A percentile compares a stretch with the other conserved stretches of the same genome.
phyloP scores from a whole-genome alignment of 257 asterid species.

The Cordia subcordata region DNA sequence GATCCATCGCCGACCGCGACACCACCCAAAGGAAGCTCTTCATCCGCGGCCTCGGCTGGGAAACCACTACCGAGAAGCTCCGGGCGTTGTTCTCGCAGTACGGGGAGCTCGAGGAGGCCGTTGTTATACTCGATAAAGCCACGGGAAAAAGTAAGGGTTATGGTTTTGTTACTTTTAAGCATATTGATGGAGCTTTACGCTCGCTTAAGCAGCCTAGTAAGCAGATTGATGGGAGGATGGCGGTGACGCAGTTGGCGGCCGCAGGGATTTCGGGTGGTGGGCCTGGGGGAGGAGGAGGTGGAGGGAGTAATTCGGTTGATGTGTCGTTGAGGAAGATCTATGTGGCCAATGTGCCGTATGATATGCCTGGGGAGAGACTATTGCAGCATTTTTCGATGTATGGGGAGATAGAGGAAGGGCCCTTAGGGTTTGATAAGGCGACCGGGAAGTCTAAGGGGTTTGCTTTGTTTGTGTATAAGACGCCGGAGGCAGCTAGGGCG shows the following conservation, averaged over 20 bases:
- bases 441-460: conserved; percentile 86
- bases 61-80: conserved; percentile 75
- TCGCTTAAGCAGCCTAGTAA: conserved; percentile 85
- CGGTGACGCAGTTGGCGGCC: conserved; percentile 79
- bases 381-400: conserved; percentile 66
- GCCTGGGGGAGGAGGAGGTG: conserved; percentile 33
- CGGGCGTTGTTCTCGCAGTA: conserved; percentile 49
- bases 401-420: conserved; percentile 93
- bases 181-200: conserved; percentile 64
- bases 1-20: conserved; percentile 57
- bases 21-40: conserved; percentile 70
- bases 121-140: conserved; percentile 64
- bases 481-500: conserved; percentile 63
- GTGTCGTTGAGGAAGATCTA: conserved; percentile 72
- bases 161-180: conserved; percentile 73
- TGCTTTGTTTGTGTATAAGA: conserved; percentile 77
- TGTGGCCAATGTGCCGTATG: conserved; percentile 74
- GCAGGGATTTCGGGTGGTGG: conserved; percentile 66
- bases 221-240: conserved; percentile 74
- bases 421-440: conserved; percentile 76
- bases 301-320: conserved; percentile 42
- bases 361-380: conserved; percentile 67
- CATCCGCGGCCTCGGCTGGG: conserved; percentile 90
- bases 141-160: conserved; percentile 79
- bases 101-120: conserved; percentile 80